Evolutionary conservation across 2,329 filamentous ascomycete genomes (phyloP).

Genomic region (Aureobasidium mangrovei): DNA sequence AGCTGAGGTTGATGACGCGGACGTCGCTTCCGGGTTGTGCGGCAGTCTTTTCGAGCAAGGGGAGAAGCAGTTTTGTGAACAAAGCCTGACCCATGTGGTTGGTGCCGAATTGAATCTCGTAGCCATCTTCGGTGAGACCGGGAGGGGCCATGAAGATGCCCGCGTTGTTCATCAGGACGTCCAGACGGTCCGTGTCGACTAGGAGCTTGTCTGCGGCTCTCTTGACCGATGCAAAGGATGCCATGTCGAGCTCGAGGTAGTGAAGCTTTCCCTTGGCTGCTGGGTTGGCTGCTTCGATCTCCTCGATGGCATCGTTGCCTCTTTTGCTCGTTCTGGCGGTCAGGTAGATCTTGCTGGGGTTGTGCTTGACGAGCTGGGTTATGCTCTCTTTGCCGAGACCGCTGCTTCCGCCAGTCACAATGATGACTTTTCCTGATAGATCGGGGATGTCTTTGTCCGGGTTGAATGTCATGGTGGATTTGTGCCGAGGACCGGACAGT

Average conservation of each 20-base stretch:
- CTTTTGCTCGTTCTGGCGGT: slow-evolving; percentile 39
- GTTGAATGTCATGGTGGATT: slow-evolving; percentile 18
- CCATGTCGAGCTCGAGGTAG: slow-evolving; percentile 42
- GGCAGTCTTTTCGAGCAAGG: slow-evolving; percentile 21
- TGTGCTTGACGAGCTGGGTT: slow-evolving; percentile 41
- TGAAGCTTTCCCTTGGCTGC: slow-evolving; percentile 28
- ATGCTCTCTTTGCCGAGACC: slow-evolving; percentile 32
- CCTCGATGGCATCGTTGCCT: slow-evolving; percentile 36
- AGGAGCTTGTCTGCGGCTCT: slow-evolving; percentile 34
- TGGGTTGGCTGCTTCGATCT: slow-evolving; percentile 27
- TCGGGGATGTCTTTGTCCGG: slow-evolving; percentile 26
- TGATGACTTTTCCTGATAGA: slow-evolving; percentile 25
- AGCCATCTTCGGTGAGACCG: slow-evolving; percentile 23
- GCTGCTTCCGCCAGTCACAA: slow-evolving; percentile 22
- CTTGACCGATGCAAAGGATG: slow-evolving; percentile 41
- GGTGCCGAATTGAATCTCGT: slow-evolving; percentile 28
- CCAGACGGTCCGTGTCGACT: slow-evolving; percentile 20
- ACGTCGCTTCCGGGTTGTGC: slow-evolving; percentile 18
- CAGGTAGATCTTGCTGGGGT: slow-evolving; percentile 47
- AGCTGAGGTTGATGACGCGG: slow-evolving; percentile 25
- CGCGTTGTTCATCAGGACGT: slow-evolving; percentile 26
- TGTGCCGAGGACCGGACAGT: too few species aligned
- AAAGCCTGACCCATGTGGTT: slow-evolving; percentile 29
- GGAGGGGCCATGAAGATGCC: slow-evolving; percentile 23
- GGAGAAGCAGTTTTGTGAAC: slow-evolving; percentile 25